A percentile compares a stretch with the other conserved stretches of the same genome.
These are phyloP conservation scores for Mitragyna speciosa DNA, from an alignment of 257 asterid genomes.

Conservation along the genomic window DNA sequence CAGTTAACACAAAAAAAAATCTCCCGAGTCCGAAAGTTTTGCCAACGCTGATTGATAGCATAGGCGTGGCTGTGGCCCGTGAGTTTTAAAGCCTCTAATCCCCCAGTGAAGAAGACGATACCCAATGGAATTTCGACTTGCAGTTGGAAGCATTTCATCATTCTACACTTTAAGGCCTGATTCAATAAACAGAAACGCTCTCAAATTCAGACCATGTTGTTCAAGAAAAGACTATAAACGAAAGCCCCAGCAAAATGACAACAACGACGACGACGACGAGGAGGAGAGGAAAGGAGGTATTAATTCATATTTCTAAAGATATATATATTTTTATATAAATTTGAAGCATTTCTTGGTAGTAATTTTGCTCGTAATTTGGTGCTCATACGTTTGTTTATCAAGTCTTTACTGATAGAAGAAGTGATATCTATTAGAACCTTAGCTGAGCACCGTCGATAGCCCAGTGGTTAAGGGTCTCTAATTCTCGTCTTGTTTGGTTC, in stretches of 20 bases:
- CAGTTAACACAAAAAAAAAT: not conserved
- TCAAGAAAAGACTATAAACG: slow-evolving; percentile 19
- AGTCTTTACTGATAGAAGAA: not conserved
- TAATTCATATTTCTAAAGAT: not conserved
- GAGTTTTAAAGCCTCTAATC: not conserved
- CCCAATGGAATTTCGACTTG: slow-evolving; percentile 26
- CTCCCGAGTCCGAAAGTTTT: not conserved
- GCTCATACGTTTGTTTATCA: not conserved
- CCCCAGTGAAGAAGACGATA: not conserved
- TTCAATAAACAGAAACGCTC: slow-evolving; percentile 17
- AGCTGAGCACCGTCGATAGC: no score
- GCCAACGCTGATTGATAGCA: not conserved
- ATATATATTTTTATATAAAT: not conserved
- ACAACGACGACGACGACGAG: not conserved
- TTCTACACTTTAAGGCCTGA: not conserved
- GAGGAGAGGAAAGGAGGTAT: slow-evolving; percentile 6
- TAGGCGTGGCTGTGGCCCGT: not conserved
- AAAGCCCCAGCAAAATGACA: slow-evolving; percentile 22
- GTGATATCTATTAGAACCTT: not conserved
- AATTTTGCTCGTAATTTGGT: not conserved
- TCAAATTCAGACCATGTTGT: slow-evolving; percentile 20
- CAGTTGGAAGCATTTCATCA: slow-evolving; percentile 17
- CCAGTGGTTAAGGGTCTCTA: not conserved
- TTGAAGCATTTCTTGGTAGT: not conserved
- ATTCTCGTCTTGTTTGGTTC: not conserved